Evolutionary conservation across 2,329 filamentous ascomycete genomes (phyloP).

Genomic region (Paradendryphiella salina): DNA sequence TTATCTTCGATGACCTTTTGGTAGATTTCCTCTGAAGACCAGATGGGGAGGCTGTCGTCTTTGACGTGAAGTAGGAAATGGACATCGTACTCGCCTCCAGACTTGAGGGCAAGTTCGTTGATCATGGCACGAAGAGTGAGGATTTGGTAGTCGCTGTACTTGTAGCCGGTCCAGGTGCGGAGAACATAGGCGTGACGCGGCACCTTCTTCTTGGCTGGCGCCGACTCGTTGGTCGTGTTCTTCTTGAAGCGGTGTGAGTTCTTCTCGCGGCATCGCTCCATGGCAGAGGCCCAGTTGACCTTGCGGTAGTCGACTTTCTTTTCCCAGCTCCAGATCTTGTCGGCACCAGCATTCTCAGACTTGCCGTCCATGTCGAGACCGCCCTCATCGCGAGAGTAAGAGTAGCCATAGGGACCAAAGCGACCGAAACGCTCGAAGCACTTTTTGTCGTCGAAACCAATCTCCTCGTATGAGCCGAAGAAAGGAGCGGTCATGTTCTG

Average conservation of each 20-base stretch:
- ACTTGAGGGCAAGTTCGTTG: conserved; percentile 76
- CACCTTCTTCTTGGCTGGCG: conserved; percentile 47
- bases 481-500: conserved; percentile 54
- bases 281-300: conserved; percentile 55
- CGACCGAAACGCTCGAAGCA: conserved; percentile 58
- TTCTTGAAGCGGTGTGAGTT: conserved; percentile 54
- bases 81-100: conserved; percentile 83
- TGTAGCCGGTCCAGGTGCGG: conserved; percentile 79
- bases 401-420: conserved; percentile 56
- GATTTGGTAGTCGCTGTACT: conserved; percentile 77
- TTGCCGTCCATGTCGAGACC: conserved; percentile 55
- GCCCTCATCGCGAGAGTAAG: conserved; percentile 51
- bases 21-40: conserved; percentile 73
- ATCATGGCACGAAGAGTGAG: conserved; percentile 83
- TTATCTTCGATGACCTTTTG: conserved; percentile 67
- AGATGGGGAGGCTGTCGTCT: conserved; percentile 74
- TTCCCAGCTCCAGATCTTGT: conserved; percentile 55
- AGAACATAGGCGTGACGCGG: conserved; percentile 80
- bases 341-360: conserved; percentile 50
- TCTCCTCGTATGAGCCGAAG: conserved; percentile 54
- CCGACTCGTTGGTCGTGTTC: conserved; percentile 37
- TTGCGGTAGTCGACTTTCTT: conserved; percentile 53
- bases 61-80: conserved; percentile 85
- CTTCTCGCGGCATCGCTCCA: conserved; percentile 54
- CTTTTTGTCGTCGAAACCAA: conserved; percentile 53